These are phyloP conservation scores for Diaporthe longicolla DNA, from an alignment of 2,329 filamentous ascomycete species.

Conservation along the genomic window DNA sequence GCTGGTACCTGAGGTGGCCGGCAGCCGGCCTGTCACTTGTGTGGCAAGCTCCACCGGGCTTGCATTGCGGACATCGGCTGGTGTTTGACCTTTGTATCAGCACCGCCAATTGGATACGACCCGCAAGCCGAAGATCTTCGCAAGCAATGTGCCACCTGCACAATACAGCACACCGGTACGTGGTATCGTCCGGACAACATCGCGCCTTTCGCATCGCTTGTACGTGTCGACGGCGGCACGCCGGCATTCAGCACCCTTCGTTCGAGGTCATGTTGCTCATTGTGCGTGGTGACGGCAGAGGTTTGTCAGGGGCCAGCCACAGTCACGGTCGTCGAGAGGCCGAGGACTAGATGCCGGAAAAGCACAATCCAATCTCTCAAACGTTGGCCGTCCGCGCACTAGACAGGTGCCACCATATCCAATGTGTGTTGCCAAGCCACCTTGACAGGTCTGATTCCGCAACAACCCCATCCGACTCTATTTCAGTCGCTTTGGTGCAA, in stretches of 20 bases:
- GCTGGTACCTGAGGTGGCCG: constrained; percentile 11
- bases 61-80: constrained; percentile 36
- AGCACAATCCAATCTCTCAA: constrained; percentile 17
- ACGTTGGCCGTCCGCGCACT: not conserved
- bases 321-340: not conserved
- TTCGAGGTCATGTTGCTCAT: not conserved
- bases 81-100: constrained; percentile 41
- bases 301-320: constrained; percentile 15
- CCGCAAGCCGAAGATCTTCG: constrained; percentile 33
- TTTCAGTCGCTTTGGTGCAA: constrained; percentile 13
- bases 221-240: constrained; percentile 1
- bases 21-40: not conserved
- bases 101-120: constrained; percentile 23
- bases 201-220: constrained; percentile 23
- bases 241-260: not conserved
- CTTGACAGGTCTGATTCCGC: constrained; percentile 34
- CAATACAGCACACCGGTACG: constrained; percentile 6
- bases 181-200: not conserved
- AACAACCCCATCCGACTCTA: constrained; percentile 29
- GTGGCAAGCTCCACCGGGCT: constrained; percentile 37
- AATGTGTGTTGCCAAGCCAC: constrained; percentile 24
- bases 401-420: constrained; percentile 24
- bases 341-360: not conserved
- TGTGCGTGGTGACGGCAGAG: not conserved
- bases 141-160: constrained; percentile 37